Base-by-base conservation (phyloP, 1,284 basidiomycete species). In the Ustilago trichophora region DNA sequence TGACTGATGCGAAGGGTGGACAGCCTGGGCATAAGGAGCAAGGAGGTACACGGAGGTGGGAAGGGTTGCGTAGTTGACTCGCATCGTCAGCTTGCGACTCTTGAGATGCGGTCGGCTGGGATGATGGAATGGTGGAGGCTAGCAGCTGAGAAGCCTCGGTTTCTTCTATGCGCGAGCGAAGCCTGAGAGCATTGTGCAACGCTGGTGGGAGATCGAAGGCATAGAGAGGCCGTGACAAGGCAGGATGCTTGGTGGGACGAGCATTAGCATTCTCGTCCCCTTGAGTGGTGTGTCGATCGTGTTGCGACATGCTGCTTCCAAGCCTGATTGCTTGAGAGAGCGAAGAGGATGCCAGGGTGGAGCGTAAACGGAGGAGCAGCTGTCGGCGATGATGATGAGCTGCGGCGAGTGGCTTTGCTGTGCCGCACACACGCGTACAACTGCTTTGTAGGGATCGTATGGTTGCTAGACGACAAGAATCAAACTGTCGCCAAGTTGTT, bases 1-100 rank as follows among this genome's bases (percentile, higher is more conserved):
- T 87, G 3, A 95, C 87, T 49, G 89, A 88, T 11, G 84, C 75
- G 65, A 98, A 97, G 0, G 83, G 77, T 2, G 86, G 85, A 2
- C 88, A 67, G 9, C 45, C 54, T 3, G 77, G 77, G 31, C 78
- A 80, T 3, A 78, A 48, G 1, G 69, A 64, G 44, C 78, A 80
- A 6, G 74, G 57, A 4, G 72, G 72, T 1, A 69, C 58, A 5
- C 47, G 55, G 26, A 48, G 45, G 19, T 57, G 56, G 2, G 52
- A 43, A n/a, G 44, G 35, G 21, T 41, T 51, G 36, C 48, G 51
- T n/a, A 24, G 21, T 25, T 54, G 59, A 12, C 16, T 19, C 15
- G 27, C 31, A 13, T 44, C 46, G n/a, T 52, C 44, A 2, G 48
- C 19, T 1, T 42, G 46, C 6, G 43, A 36, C 19, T 46, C 44